Conservation (phyloP, 2,329 filamentous ascomycete species). For the Sporothrix pseudoabietina region DNA sequence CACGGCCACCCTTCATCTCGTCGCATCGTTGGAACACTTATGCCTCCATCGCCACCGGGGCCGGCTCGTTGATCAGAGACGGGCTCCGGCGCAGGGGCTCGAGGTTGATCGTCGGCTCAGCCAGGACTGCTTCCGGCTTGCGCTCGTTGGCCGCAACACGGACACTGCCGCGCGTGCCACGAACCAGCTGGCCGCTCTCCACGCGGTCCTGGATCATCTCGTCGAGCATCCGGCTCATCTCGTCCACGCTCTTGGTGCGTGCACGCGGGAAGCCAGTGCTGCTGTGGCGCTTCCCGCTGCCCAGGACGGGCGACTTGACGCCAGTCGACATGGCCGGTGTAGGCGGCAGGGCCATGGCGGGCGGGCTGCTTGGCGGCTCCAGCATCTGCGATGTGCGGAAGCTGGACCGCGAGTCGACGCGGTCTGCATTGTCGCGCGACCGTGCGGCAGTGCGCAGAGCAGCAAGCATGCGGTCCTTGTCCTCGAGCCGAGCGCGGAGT, state of each 20-base stretch:
- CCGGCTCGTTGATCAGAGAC: slow-evolving; percentile 37
- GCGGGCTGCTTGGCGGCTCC: slow-evolving; percentile 40
- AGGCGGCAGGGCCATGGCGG: slow-evolving; percentile 35
- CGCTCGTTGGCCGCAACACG: slow-evolving; percentile 54
- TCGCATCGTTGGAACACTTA: slow-evolving; percentile 20
- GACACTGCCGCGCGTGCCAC: slow-evolving; percentile 67
- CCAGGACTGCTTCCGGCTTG: slow-evolving; percentile 40
- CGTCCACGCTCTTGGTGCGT: slow-evolving; percentile 73
- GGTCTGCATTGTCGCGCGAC: slow-evolving; percentile 79
- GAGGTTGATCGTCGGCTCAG: slow-evolving; percentile 17
- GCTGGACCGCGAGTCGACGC: slow-evolving; percentile 43
- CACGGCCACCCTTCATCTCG: background rate
- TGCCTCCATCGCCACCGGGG: slow-evolving; percentile 39
- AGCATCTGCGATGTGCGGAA: slow-evolving; percentile 42
- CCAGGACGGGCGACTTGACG: slow-evolving; percentile 25
- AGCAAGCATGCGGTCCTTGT: slow-evolving; percentile 91
- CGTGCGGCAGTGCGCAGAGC: slow-evolving; percentile 83
- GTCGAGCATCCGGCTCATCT: slow-evolving; percentile 90
- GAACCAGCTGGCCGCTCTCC: slow-evolving; percentile 71
- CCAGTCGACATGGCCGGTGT: slow-evolving; percentile 29
- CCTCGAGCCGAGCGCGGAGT: slow-evolving; percentile 83
- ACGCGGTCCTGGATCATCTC: slow-evolving; percentile 94
- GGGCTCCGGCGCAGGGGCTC: slow-evolving; percentile 38
- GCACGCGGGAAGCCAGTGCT: slow-evolving; percentile 45
- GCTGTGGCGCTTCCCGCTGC: slow-evolving; percentile 28